These are phyloP conservation scores for Ottelia alismoides DNA, from an alignment of 106 monocot species.

Conservation along the genomic window DNA sequence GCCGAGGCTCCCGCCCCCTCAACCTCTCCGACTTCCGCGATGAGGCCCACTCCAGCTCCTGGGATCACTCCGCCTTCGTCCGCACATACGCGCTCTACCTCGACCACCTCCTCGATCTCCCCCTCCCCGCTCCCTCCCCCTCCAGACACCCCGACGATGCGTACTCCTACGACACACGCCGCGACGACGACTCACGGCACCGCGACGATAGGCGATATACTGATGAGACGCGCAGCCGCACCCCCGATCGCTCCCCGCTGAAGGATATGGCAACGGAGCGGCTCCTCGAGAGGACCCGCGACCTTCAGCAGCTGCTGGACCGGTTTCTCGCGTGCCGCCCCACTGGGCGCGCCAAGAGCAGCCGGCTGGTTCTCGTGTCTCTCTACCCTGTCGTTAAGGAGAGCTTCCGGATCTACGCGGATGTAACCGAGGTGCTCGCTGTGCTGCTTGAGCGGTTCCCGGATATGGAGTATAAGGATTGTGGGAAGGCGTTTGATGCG, in stretches of 20 bases:
- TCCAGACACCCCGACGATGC: too few relatives aligned
- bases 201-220: too few relatives aligned
- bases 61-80: conserved; percentile 73
- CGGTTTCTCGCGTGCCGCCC: conserved; percentile 57
- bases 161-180: too few relatives aligned
- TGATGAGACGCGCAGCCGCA: too few relatives aligned
- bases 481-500: conserved; percentile 70
- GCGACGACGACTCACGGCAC: too few relatives aligned
- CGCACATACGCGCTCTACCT: conserved; percentile 62
- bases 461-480: conserved; percentile 74
- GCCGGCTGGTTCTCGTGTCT: conserved; percentile 42
- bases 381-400: conserved; percentile 60
- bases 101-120: conserved; percentile 48
- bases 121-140: too few relatives aligned
- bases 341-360: conserved; percentile 42
- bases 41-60: conserved; percentile 61
- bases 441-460: conserved; percentile 67
- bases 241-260: too few relatives aligned
- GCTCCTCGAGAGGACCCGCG: conserved; percentile 38
- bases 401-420: conserved; percentile 70
- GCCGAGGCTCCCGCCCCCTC: conserved; percentile 47
- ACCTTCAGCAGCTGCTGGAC: conserved; percentile 51
- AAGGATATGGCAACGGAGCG: conserved; percentile 48
- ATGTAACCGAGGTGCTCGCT: conserved; percentile 62
- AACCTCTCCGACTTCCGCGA: conserved; percentile 66